Percentiles rank a stretch among this genome's conserved stretches.
Evolutionary conservation across 306 rosid species (phyloP).

Genomic region (Dalbergia cultrata): DNA sequence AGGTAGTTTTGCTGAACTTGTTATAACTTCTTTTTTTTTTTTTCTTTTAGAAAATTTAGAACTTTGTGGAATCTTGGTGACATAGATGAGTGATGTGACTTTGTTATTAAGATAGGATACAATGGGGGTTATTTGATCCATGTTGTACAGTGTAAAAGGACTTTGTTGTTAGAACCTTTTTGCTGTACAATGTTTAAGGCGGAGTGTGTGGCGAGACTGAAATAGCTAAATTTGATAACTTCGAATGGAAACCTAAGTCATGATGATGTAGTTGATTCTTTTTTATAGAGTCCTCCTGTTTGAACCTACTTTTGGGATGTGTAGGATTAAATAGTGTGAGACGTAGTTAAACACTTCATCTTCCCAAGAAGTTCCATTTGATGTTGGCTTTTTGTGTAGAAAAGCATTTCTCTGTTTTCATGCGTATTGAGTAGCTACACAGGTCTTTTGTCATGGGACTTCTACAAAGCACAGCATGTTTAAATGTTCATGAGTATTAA

Average conservation of each 20-base stretch:
- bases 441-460: neutral
- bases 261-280: neutral
- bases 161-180: neutral
- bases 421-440: neutral
- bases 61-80: neutral
- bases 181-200: neutral
- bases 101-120: neutral
- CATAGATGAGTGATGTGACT: too few relatives aligned
- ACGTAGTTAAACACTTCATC: too few relatives aligned
- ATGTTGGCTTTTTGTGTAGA: too few relatives aligned
- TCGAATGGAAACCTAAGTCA: neutral
- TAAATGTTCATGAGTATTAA: too few relatives aligned
- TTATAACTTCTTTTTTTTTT: neutral
- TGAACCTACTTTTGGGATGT: too few relatives aligned
- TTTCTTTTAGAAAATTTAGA: neutral
- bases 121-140: neutral
- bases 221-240: neutral
- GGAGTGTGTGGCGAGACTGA: neutral
- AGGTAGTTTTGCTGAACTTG: constrained; percentile 54
- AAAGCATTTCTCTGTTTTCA: too few relatives aligned
- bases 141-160: neutral
- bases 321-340: too few relatives aligned
- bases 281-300: neutral
- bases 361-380: too few relatives aligned
- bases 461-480: neutral